Conservation (phyloP, 495 filamentous ascomycete species). For the Daldinia caldariorum region DNA sequence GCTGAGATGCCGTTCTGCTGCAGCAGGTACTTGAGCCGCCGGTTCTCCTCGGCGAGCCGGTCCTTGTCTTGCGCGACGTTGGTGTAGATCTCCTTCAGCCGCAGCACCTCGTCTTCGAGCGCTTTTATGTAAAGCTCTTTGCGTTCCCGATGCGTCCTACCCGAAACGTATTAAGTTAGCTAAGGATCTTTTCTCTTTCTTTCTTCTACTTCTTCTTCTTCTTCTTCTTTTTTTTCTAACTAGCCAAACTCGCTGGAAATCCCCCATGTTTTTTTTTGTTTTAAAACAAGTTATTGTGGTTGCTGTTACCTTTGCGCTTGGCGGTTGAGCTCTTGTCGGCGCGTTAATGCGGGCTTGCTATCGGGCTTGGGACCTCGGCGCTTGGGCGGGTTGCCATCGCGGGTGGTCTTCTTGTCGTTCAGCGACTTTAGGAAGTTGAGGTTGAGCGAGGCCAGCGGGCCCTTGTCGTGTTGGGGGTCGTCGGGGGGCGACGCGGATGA, state of each 20-base stretch:
- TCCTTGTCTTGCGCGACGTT: constrained; percentile 72
- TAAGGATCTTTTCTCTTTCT: neutral
- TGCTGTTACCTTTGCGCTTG: constrained; percentile 86
- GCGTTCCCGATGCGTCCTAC: constrained; percentile 91
- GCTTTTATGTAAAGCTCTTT: constrained; percentile 95
- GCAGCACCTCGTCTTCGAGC: constrained; percentile 89
- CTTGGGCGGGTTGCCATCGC: constrained; percentile 89
- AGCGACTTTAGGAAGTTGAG: constrained; percentile 67
- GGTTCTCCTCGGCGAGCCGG: constrained; percentile 76
- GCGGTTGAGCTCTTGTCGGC: constrained; percentile 92
- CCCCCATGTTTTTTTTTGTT: no score
- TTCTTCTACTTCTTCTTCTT: no score
- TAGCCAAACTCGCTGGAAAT: no score
- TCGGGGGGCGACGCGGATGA: constrained; percentile 54
- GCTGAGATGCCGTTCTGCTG: constrained; percentile 73
- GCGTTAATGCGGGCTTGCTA: constrained; percentile 92
- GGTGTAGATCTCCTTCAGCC: constrained; percentile 70
- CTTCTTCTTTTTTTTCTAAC: no score
- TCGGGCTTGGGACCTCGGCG: constrained; percentile 94
- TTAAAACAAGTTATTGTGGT: no score
- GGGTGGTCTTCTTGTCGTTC: constrained; percentile 69
- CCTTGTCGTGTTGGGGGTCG: constrained; percentile 56
- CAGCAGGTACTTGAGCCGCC: constrained; percentile 77
- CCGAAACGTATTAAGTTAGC: constrained; percentile 24
- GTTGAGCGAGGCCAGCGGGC: constrained; percentile 62